Conservation (phyloP, 495 filamentous ascomycete genomes). For the Penicillium goetzii region DNA sequence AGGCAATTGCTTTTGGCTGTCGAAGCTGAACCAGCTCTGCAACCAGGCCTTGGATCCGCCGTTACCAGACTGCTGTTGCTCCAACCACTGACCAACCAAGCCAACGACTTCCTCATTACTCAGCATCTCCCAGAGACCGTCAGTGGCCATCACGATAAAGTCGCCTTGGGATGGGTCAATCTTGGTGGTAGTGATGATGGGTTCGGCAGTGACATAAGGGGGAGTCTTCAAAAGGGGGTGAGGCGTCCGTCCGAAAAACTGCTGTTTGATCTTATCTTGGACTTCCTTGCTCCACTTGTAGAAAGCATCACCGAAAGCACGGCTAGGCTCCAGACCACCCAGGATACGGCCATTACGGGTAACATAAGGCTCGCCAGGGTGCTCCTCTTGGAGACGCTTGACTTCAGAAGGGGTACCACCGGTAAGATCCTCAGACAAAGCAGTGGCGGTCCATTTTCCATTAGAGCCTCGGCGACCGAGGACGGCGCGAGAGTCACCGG, state of each 20-base stretch:
- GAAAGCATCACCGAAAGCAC: constrained; percentile 92
- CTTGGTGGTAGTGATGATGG: constrained; percentile 91
- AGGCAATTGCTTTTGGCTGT: constrained; percentile 51
- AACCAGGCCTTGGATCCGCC: constrained; percentile 47
- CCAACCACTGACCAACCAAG: constrained; percentile 94
- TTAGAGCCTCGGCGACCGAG: constrained; percentile 75
- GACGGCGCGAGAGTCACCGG: constrained; percentile 92
- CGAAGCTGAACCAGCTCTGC: constrained; percentile 54
- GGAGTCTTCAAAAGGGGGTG: constrained; percentile 79
- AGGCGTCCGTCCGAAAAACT: constrained; percentile 82
- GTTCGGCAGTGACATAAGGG: constrained; percentile 97
- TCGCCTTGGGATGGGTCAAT: constrained; percentile 89
- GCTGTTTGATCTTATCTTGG: constrained; percentile 74
- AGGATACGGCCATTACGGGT: constrained; percentile 86
- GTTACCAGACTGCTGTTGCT: constrained; percentile 62
- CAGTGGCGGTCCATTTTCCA: constrained; percentile 91
- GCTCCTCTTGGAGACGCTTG: constrained; percentile 76
- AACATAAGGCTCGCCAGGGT: constrained; percentile 86
- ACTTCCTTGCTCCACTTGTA: constrained; percentile 94
- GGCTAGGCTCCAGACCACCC: constrained; percentile 85
- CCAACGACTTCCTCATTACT: constrained; percentile 98
- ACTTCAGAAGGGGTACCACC: constrained; percentile 83
- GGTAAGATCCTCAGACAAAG: constrained; percentile 91
- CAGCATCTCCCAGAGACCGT: constrained; percentile 99
- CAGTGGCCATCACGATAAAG: constrained; percentile 95